Conservation (phyloP, 1,284 basidiomycete genomes). For the Testicularia cyperi region DNA sequence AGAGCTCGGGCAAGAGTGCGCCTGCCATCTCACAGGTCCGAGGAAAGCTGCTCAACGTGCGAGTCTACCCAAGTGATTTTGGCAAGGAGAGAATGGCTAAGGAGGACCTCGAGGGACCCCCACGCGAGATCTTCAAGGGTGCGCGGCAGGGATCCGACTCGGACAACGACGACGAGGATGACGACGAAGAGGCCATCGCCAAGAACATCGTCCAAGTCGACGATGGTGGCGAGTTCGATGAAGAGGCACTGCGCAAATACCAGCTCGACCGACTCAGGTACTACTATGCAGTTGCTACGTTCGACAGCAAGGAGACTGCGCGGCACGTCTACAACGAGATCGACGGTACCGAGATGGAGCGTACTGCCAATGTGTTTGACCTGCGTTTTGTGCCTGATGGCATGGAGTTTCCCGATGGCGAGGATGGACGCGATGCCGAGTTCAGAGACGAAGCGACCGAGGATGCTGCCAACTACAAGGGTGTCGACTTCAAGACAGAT, state of each 20-base stretch:
- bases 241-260: slow-evolving; percentile 84
- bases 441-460: slow-evolving; percentile 70
- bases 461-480: slow-evolving; percentile 69
- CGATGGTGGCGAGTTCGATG: slow-evolving; percentile 65
- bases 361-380: slow-evolving; percentile 94
- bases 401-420: slow-evolving; percentile 76
- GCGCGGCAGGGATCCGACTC: background rate
- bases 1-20: slow-evolving; percentile 1
- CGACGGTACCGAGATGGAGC: slow-evolving; percentile 92
- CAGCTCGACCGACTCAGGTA: slow-evolving; percentile 92
- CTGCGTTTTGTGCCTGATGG: slow-evolving; percentile 70
- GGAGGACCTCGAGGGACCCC: slow-evolving; percentile 89
- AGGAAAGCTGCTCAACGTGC: slow-evolving; percentile 55
- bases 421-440: slow-evolving; percentile 74
- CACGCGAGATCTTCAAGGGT: slow-evolving; percentile 73
- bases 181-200: slow-evolving; percentile 58
- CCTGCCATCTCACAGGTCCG: slow-evolving; percentile 41
- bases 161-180: slow-evolving; percentile 68
- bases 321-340: slow-evolving; percentile 81
- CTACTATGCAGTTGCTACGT: slow-evolving; percentile 93
- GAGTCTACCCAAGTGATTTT: slow-evolving; percentile 89
- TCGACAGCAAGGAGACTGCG: slow-evolving; percentile 77
- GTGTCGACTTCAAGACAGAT: slow-evolving; percentile 89
- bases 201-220: slow-evolving; percentile 61
- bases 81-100: slow-evolving; percentile 82